Evolutionary conservation across 768 basidiomycete species (phyloP).

Genomic region (Calocybe gangraenosa): DNA sequence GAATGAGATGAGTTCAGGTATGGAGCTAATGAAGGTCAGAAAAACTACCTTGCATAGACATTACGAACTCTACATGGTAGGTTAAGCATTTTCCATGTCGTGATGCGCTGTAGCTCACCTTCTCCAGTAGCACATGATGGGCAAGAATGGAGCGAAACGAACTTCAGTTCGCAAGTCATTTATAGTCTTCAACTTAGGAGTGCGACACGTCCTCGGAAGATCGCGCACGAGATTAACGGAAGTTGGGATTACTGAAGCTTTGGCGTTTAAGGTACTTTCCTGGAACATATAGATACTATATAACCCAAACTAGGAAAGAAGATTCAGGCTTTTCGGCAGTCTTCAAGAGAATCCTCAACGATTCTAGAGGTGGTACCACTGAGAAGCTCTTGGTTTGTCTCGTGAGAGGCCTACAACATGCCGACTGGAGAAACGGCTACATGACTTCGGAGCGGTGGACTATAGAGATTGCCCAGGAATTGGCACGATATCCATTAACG

Average conservation of each 20-base stretch:
- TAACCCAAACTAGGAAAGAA: constrained; percentile 15
- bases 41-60: constrained; percentile 44
- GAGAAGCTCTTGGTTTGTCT: constrained; percentile 14
- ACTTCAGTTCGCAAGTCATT: constrained; percentile 12
- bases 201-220: constrained; percentile 16
- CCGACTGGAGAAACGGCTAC: constrained; percentile 3
- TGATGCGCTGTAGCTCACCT: constrained; percentile 35
- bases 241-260: constrained; percentile 6
- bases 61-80: constrained; percentile 46
- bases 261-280: constrained; percentile 11
- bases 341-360: constrained; percentile 2
- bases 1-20: constrained; percentile 10
- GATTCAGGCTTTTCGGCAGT: constrained; percentile 10
- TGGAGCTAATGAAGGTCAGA: constrained; percentile 1
- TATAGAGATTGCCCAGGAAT: not conserved
- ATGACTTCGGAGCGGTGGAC: constrained; percentile 3
- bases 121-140: constrained; percentile 56
- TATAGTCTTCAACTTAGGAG: constrained; percentile 20
- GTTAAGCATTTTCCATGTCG: constrained; percentile 18
- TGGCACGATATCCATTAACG: not conserved
- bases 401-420: constrained; percentile 11
- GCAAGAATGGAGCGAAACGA: constrained; percentile 13
- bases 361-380: constrained; percentile 9
- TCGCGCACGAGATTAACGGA: constrained; percentile 15
- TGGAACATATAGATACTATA: constrained; percentile 10